Percentiles rank a stretch among this genome's conserved stretches.
Evolutionary conservation across 2,329 filamentous ascomycete species (phyloP).

Genomic region (Tolypocladium tropicale): DNA sequence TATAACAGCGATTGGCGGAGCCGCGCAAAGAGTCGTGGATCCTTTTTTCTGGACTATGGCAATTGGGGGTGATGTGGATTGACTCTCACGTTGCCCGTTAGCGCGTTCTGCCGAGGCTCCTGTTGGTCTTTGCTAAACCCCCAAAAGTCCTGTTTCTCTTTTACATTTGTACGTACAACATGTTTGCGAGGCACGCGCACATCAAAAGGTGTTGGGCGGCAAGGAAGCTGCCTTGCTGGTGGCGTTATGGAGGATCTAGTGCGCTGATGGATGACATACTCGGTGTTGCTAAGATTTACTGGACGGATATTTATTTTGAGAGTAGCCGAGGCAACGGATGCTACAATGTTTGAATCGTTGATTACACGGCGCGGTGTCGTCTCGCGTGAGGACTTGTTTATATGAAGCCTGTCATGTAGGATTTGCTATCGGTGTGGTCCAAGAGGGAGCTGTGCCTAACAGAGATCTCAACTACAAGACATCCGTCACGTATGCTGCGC

Average conservation of each 20-base stretch:
- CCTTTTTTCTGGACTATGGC: neutral
- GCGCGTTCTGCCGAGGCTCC: neutral
- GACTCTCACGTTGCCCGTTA: neutral
- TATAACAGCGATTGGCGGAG: neutral
- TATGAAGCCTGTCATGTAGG: neutral
- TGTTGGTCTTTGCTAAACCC: no score
- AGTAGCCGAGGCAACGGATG: slow-evolving; percentile 14
- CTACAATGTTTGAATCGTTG: slow-evolving; percentile 8
- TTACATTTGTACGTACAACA: slow-evolving; percentile 26
- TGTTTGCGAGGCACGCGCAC: slow-evolving; percentile 32
- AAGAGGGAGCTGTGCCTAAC: no score
- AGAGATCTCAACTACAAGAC: no score
- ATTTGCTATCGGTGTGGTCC: neutral
- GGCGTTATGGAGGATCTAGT: slow-evolving; percentile 16
- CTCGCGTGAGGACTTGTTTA: neutral
- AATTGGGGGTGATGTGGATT: neutral
- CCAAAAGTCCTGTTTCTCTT: neutral
- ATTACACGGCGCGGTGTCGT: neutral
- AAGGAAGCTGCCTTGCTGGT: slow-evolving; percentile 13
- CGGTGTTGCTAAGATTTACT: slow-evolving; percentile 16
- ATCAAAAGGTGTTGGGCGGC: slow-evolving; percentile 34
- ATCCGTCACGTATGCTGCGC: no score
- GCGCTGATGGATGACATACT: slow-evolving; percentile 11
- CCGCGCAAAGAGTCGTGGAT: neutral
- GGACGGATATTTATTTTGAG: slow-evolving; percentile 11